phyloP scores from a whole-genome alignment of 495 filamentous ascomycete species.

The Chlorociboria aeruginascens region DNA sequence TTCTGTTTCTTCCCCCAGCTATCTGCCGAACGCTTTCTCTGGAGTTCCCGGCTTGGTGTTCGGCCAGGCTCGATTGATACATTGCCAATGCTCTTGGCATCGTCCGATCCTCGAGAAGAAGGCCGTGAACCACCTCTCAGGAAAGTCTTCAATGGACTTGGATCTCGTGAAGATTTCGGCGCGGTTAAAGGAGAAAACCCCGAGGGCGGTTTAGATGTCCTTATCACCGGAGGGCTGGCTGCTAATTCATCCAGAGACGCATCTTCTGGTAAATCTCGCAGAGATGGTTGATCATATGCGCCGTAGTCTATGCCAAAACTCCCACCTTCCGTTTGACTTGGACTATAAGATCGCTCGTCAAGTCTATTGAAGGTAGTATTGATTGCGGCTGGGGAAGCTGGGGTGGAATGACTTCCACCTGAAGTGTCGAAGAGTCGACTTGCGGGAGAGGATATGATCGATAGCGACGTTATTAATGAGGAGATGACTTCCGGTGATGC shows the following conservation, averaged over 20 bases:
- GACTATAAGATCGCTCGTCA: constrained; percentile 4
- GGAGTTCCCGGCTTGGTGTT: constrained; percentile 27
- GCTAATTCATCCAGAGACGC: constrained; percentile 43
- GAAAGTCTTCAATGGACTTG: constrained; percentile 26
- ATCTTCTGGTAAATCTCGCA: constrained; percentile 53
- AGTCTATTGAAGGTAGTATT: constrained; percentile 2
- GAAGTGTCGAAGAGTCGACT: constrained; percentile 61
- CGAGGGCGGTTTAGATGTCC: constrained; percentile 73
- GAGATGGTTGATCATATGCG: constrained; percentile 35
- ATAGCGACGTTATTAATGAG: constrained; percentile 83
- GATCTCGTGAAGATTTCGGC: constrained; percentile 35
- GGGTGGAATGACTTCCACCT: constrained; percentile 7
- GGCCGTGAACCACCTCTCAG: constrained; percentile 33
- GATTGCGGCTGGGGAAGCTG: constrained; percentile 16
- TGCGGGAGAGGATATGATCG: constrained; percentile 67
- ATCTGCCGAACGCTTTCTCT: constrained; percentile 34
- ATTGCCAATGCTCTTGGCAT: constrained; percentile 47
- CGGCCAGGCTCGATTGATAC: constrained; percentile 42
- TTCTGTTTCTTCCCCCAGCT: constrained; percentile 41
- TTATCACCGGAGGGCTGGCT: constrained; percentile 70
- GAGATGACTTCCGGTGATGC: constrained; percentile 90
- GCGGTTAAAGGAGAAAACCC: constrained; percentile 59
- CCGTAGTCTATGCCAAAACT: constrained; percentile 66
- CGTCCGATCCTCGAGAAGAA: constrained; percentile 39
- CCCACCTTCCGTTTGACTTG: constrained; percentile 27